phyloP scores from a whole-genome alignment of 169 alveolate genomes.

The Babesia sp. region DNA sequence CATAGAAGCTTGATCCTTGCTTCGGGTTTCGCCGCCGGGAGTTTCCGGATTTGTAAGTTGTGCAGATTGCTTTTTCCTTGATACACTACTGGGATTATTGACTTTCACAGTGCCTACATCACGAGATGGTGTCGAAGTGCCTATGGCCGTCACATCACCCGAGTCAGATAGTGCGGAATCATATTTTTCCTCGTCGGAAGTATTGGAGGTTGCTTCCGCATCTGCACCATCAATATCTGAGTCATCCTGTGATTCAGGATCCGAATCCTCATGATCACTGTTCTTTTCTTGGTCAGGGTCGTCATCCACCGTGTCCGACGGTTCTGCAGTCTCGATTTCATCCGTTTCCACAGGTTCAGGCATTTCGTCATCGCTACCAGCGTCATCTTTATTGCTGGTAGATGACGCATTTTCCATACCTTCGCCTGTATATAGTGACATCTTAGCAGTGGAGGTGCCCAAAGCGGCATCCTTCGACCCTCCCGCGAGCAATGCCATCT shows the following conservation, averaged over 20 bases:
- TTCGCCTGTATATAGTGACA: conserved; percentile 44
- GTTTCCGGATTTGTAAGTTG: not conserved
- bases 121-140: not conserved
- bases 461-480: conserved; percentile 18
- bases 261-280: conserved; percentile 64
- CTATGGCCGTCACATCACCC: conserved; percentile 5
- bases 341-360: conserved; percentile 33
- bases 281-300: conserved; percentile 71
- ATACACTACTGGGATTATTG: not conserved
- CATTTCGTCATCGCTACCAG: conserved; percentile 25
- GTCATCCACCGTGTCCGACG: conserved; percentile 63
- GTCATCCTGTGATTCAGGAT: conserved; percentile 51
- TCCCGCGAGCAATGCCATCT: conserved; percentile 46
- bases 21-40: not conserved
- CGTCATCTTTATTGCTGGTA: conserved; percentile 10
- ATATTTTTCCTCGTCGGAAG: not conserved
- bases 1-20: conserved; percentile 19
- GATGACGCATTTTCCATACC: conserved; percentile 57
- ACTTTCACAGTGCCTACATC: not conserved
- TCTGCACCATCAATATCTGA: not conserved
- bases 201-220: conserved; percentile 20
- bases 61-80: not conserved
- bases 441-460: conserved; percentile 37
- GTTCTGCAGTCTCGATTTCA: conserved; percentile 69
- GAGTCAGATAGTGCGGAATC: conserved; percentile 10